phyloP scores from a whole-genome alignment of 1,284 basidiomycete genomes.

The Apiotrichum laibachii region DNA sequence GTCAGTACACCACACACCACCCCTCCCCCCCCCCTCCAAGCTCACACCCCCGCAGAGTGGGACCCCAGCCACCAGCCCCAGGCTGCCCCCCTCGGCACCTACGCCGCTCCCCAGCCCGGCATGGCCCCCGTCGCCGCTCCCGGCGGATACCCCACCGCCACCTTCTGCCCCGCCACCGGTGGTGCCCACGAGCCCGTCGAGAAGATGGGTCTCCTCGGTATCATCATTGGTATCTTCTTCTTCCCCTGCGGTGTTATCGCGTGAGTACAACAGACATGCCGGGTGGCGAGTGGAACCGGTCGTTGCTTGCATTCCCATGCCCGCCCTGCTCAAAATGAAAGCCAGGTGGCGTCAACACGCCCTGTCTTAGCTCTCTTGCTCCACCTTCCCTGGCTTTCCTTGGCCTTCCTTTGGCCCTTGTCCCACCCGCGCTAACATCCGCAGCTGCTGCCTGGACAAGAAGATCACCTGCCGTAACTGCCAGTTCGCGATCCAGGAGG shows the following conservation, averaged over 20 bases:
- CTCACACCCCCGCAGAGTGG: constrained; percentile 1
- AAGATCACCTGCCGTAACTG: constrained; percentile 4
- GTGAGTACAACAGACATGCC: background rate
- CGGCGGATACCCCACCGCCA: constrained; percentile 4
- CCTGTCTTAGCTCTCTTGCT: background rate
- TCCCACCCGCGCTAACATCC: background rate
- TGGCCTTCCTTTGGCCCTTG: background rate
- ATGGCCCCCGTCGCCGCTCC: background rate
- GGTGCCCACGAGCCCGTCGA: constrained; percentile 7
- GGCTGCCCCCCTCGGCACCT: background rate
- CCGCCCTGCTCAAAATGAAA: background rate
- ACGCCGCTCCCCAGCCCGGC: background rate
- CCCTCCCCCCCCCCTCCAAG: background rate
- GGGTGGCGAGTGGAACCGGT: too few relatives aligned
- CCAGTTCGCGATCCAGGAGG: constrained; percentile 6
- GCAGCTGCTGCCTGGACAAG: constrained; percentile 9
- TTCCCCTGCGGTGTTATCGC: constrained; percentile 6
- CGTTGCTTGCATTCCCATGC: too few relatives aligned
- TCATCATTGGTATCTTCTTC: constrained; percentile 8
- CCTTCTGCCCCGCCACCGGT: constrained; percentile 6
- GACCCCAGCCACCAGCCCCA: background rate
- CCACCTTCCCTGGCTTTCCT: background rate
- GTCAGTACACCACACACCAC: too few relatives aligned
- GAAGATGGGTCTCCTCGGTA: constrained; percentile 3
- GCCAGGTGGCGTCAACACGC: background rate